Base-by-base conservation (phyloP, 306 rosid species). In the Cucurbita argyrosperma region DNA sequence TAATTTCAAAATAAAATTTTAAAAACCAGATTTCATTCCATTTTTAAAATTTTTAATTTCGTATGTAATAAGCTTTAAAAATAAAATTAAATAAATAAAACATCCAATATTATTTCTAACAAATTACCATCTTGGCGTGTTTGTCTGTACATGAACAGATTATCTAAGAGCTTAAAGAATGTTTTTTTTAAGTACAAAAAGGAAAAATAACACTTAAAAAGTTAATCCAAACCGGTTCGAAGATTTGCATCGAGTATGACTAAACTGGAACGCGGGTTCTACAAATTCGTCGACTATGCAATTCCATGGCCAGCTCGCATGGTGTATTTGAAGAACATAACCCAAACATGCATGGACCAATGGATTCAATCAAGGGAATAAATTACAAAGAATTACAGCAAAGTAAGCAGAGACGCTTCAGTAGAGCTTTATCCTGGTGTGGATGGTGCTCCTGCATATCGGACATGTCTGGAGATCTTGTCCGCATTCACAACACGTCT, bases 401-500 rank as follows among this genome's bases (percentile, higher is more conserved):
- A 47, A 30, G 35, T 30, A 30, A 2, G 35, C 35, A 30, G 35
- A 30, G 35, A 30, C 35, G 35, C 15, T 51, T 82, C 78, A 94
- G 78, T 84, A 94, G 51, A 94, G 95, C 85, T 88, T 94, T 74
- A 94, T 89, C 84, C 95, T 84, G 76, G 96, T 90, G 64, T 54
- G 81, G 47, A 94, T 90, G 43, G 82, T 72, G 63, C 82, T 91
- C 76, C 99, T 84, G 53, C 99, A 94, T 53, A 90, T 91, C 11
- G 99, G 99, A 80, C 99, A 90, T 40, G 82, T 16, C 81, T 86
- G 79, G 63, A 90, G 97, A 58, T 83, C 85, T 77, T 45, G 76
- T 67, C 99, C 99, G 13, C 99, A 94, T 9, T 85, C 97, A 40
- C 97, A 88, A 70, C 99, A 94, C 6, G 99, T 94, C 99, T 94